phyloP scores from a whole-genome alignment of 2,329 filamentous ascomycete species.

The Endocalyx cinctus region DNA sequence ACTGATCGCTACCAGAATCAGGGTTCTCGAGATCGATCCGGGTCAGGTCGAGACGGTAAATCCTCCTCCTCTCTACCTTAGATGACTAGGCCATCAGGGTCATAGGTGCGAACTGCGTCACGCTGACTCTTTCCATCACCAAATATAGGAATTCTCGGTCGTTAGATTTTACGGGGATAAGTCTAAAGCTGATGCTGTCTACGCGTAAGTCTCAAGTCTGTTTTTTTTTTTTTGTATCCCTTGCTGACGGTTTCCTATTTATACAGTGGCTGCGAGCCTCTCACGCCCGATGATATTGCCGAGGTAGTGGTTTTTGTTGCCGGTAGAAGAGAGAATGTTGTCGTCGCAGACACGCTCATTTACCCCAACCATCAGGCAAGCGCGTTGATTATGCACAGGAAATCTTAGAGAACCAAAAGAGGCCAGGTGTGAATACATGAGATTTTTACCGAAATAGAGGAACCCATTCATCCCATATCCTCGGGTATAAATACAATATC shows the following conservation, averaged over 20 bases:
- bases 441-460: too few species aligned
- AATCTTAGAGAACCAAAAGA: slow-evolving; percentile 9
- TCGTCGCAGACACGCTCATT: slow-evolving; percentile 69
- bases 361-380: slow-evolving; percentile 69
- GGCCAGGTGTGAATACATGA: not conserved
- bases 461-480: too few species aligned
- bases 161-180: slow-evolving; percentile 74
- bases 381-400: slow-evolving; percentile 24
- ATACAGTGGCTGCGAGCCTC: slow-evolving; percentile 47
- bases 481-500: too few species aligned
- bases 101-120: slow-evolving; percentile 1
- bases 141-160: slow-evolving; percentile 64
- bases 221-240: not conserved
- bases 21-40: slow-evolving; percentile 71
- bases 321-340: slow-evolving; percentile 75
- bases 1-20: slow-evolving; percentile 63
- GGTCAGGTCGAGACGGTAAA: slow-evolving; percentile 68
- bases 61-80: not conserved
- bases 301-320: slow-evolving; percentile 73
- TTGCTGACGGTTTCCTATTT: slow-evolving; percentile 4
- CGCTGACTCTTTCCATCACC: too few species aligned
- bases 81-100: not conserved
- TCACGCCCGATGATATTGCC: slow-evolving; percentile 75
- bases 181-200: slow-evolving; percentile 69
- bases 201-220: slow-evolving; percentile 45